Base-by-base conservation (phyloP, 2,329 filamentous ascomycete species). In the Mycosphaerelloides madeirae region DNA sequence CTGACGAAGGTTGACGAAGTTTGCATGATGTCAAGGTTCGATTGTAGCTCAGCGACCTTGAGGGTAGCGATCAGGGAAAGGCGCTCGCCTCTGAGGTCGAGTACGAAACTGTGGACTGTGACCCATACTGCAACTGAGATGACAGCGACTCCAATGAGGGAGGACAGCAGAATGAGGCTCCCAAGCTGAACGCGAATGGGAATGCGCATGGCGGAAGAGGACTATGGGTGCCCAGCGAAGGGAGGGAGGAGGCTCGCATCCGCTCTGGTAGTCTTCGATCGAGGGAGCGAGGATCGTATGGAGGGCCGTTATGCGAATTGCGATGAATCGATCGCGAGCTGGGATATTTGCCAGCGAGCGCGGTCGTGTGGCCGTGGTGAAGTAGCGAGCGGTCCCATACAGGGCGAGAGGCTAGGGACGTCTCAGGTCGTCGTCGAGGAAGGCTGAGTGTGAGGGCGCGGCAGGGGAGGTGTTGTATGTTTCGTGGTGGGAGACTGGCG, bases 111-210 rank as follows among this genome's bases (percentile, higher is more conserved):
- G 60, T 81, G 76, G 51, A 78, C 82, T 43, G 80, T 80, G 49
- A 74, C 63, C 71, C 72, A 75, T 64, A 83, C 86, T 58, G 89
- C 87, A 51, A 95, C 78, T 13, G 87, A 81, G 49, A 95, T 77
- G 50, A 95, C 81, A 43, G 84, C 80, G 50, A 95, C 77, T 42
- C 84, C 83, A 45, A 85, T 70, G 45, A 94, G 77, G 38, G 87
- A 82, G 48, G 85, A 80, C 48, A 87, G 62, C 53, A 93, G 73
- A 59, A 95, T 87, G 53, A 95, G 76, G 65, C 83, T 75, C 55
- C 81, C 87, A 58, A 96, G 77, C 77, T 96, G 90, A 70, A 90
- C 83, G 56, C 88, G 80, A 60, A 95, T 95, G 46, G 85, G 84
- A 65, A 95, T 80, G 66, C 88, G 81, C 87, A 95, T 91, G 18